Conservation (phyloP, 1,139 yeast genomes). For the Taiozyma sp. region DNA sequence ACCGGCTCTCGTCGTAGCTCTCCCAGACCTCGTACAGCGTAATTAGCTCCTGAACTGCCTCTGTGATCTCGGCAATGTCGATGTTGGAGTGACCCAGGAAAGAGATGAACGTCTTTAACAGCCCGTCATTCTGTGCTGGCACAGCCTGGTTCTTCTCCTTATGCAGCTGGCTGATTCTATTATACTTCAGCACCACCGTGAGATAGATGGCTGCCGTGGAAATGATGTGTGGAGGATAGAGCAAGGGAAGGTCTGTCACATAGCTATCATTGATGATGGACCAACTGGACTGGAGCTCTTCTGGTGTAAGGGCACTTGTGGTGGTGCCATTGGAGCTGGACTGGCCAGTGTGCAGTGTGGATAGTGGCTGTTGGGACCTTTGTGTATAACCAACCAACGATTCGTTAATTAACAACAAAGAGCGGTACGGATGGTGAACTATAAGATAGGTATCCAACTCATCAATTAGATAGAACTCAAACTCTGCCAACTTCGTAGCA, state of each 20-base stretch:
- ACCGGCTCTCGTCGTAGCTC: conserved; percentile 56
- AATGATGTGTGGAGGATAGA: conserved; percentile 87
- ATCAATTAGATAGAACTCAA: conserved; percentile 89
- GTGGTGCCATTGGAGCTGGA: conserved; percentile 1
- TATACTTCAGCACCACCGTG: conserved; percentile 54
- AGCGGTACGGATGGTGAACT: conserved; percentile 84
- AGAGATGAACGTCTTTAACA: conserved; percentile 39
- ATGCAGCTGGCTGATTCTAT: conserved; percentile 20
- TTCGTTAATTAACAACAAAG: conserved; percentile 55
- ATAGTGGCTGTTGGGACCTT: conserved; percentile 7
- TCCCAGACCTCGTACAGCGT: conserved; percentile 84
- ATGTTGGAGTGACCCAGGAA: conserved; percentile 74
- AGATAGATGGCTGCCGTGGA: conserved; percentile 79
- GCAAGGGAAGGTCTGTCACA: conserved; percentile 75
- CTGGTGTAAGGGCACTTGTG: conserved; percentile 31
- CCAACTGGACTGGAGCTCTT: conserved; percentile 85
- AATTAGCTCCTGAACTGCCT: conserved; percentile 76
- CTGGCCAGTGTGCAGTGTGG: not conserved
- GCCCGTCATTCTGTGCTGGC: conserved; percentile 2
- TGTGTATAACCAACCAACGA: conserved; percentile 34
- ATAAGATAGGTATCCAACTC: conserved; percentile 79
- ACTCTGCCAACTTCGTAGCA: conserved; percentile 88
- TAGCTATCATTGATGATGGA: conserved; percentile 85
- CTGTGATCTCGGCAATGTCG: conserved; percentile 69
- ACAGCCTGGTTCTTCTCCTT: conserved; percentile 8